phyloP scores from a whole-genome alignment of 345 rosid genomes.

The Excoecaria cochinchinensis region DNA sequence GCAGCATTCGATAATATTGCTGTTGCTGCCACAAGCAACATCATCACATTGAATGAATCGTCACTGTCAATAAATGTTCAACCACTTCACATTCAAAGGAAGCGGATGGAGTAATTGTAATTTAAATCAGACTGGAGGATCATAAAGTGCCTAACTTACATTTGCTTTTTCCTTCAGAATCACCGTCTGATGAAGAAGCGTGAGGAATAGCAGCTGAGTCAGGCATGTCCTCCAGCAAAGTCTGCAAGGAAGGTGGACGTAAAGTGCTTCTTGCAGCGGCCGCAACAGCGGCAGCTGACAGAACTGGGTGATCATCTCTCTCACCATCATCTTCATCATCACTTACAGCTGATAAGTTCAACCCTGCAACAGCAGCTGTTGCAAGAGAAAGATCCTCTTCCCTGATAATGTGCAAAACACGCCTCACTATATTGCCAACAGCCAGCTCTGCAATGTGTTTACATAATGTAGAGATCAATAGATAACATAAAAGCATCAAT shows the following conservation, averaged over 20 bases:
- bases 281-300: constrained; percentile 89
- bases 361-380: constrained; percentile 71
- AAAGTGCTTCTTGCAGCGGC: constrained; percentile 92
- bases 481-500: background rate
- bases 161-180: constrained; percentile 97
- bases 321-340: constrained; percentile 65
- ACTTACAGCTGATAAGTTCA: constrained; percentile 69
- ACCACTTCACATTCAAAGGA: background rate
- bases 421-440: constrained; percentile 93
- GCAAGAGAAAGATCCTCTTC: constrained; percentile 89
- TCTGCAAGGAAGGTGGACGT: constrained; percentile 92
- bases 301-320: constrained; percentile 51
- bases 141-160: constrained; percentile 35
- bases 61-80: background rate
- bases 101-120: background rate
- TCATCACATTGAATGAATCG: background rate
- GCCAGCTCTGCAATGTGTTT: constrained; percentile 78
- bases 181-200: constrained; percentile 91
- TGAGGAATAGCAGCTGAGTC: constrained; percentile 63
- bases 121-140: background rate
- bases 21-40: background rate
- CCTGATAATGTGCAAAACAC: constrained; percentile 88
- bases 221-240: constrained; percentile 79
- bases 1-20: background rate
- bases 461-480: background rate